Conservation (phyloP, 371 early-diverging fungal genomes). For the Mortierella sp. region DNA sequence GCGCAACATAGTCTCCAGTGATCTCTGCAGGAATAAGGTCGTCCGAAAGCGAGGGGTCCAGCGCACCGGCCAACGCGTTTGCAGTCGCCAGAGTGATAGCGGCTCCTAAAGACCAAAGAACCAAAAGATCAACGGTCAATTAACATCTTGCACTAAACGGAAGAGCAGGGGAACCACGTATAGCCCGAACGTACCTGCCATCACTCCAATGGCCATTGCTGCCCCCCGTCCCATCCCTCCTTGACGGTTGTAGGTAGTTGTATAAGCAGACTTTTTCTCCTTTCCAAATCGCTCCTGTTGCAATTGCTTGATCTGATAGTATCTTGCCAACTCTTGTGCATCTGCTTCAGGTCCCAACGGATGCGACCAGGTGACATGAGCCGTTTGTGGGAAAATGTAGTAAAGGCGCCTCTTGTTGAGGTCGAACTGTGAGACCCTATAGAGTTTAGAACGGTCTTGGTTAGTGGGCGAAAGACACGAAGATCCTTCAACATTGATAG, state of each 20-base stretch:
- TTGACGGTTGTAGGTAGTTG: conserved; percentile 33
- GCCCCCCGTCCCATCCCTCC: conserved; percentile 46
- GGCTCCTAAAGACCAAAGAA: conserved; percentile 26
- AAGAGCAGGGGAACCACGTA: not conserved
- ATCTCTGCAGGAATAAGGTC: conserved; percentile 22
- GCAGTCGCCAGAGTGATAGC: conserved; percentile 41
- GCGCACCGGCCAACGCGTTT: conserved; percentile 24
- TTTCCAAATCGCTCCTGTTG: conserved; percentile 22
- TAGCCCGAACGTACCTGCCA: conserved; percentile 28
- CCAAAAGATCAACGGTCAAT: not conserved
- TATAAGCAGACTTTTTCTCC: conserved; percentile 8
- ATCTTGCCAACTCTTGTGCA: conserved; percentile 37
- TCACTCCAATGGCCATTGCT: conserved; percentile 39
- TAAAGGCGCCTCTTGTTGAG: conserved; percentile 40
- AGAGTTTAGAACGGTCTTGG: not conserved
- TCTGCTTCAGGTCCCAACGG: conserved; percentile 32
- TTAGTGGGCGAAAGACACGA: not conserved
- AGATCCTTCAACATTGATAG: not conserved
- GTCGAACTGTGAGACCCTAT: conserved; percentile 49
- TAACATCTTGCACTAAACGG: not conserved
- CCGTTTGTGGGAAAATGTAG: conserved; percentile 45
- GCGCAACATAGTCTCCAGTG: not conserved
- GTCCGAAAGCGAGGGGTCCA: too few species aligned
- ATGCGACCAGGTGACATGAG: conserved; percentile 42
- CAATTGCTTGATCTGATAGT: conserved; percentile 32